Conservation (phyloP, 495 filamentous ascomycete species). For the Tuber umbilicatum region DNA sequence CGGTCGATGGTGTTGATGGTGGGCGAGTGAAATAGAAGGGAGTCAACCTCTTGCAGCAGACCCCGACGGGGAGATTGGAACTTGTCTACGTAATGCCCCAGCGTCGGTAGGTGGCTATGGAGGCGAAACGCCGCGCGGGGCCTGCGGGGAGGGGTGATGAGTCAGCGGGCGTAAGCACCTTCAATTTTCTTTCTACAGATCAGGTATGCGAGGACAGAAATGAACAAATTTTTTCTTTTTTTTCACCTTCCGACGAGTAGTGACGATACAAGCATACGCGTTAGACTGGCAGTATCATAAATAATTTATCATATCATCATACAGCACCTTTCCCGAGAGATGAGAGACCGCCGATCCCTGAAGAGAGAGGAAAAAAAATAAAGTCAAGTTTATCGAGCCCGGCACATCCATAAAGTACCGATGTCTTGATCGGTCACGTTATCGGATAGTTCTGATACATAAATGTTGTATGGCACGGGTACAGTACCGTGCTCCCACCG, state of each 20-base stretch:
- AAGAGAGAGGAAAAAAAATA: background rate
- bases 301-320: no score
- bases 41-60: constrained; percentile 8
- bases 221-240: background rate
- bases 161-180: background rate
- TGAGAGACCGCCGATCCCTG: no score
- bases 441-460: no score
- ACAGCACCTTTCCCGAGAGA: no score
- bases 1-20: background rate
- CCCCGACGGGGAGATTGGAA: constrained; percentile 20
- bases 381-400: background rate
- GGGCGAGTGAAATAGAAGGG: background rate
- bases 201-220: background rate
- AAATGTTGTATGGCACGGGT: no score
- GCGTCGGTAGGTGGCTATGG: constrained; percentile 23
- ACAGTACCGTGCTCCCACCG: background rate
- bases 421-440: background rate
- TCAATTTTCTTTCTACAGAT: background rate
- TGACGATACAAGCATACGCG: background rate
- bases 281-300: background rate
- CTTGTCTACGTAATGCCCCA: constrained; percentile 34
- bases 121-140: constrained; percentile 12
- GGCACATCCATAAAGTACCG: background rate
- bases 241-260: background rate
- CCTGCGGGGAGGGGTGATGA: constrained; percentile 1